Evolutionary conservation across 805 yeast species (phyloP).

Genomic region (Suhomyces prunicola): DNA sequence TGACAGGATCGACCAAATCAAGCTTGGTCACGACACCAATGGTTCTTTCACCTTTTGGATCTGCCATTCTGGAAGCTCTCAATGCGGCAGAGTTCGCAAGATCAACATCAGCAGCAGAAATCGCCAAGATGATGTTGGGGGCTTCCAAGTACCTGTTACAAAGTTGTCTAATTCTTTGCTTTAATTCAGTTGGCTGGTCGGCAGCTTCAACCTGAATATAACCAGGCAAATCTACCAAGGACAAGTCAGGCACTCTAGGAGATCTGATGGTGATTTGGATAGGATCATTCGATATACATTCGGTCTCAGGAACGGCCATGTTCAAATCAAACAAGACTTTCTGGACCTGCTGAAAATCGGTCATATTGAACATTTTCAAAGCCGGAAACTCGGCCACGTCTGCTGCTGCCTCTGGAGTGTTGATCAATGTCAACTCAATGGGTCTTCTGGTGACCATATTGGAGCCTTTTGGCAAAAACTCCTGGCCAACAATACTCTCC

Average conservation of each 20-base stretch:
- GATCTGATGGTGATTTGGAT: conserved; percentile 89
- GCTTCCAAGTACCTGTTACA: conserved; percentile 84
- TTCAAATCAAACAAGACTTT: conserved; percentile 83
- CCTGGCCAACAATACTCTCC: conserved; percentile 97
- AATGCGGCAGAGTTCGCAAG: conserved; percentile 94
- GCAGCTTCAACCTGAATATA: conserved; percentile 96
- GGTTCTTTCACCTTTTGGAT: conserved; percentile 93
- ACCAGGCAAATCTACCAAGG: conserved; percentile 95
- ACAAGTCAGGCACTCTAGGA: conserved; percentile 83
- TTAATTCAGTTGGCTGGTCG: conserved; percentile 86
- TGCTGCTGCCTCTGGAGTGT: conserved; percentile 75
- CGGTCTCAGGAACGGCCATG: conserved; percentile 83
- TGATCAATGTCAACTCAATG: conserved; percentile 87
- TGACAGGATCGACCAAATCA: conserved; percentile 78
- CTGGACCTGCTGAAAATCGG: conserved; percentile 87
- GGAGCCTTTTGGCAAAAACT: conserved; percentile 92
- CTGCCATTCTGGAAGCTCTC: conserved; percentile 83
- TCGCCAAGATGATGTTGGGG: conserved; percentile 93
- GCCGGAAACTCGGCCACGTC: conserved; percentile 95
- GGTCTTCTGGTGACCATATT: conserved; percentile 99
- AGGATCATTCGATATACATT: conserved; percentile 90
- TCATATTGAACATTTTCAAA: conserved; percentile 71
- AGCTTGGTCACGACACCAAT: conserved; percentile 94
- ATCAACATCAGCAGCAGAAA: conserved; percentile 97
- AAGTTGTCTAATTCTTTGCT: conserved; percentile 69